phyloP scores from a whole-genome alignment of 768 basidiomycete genomes.

The Russula earlei region DNA sequence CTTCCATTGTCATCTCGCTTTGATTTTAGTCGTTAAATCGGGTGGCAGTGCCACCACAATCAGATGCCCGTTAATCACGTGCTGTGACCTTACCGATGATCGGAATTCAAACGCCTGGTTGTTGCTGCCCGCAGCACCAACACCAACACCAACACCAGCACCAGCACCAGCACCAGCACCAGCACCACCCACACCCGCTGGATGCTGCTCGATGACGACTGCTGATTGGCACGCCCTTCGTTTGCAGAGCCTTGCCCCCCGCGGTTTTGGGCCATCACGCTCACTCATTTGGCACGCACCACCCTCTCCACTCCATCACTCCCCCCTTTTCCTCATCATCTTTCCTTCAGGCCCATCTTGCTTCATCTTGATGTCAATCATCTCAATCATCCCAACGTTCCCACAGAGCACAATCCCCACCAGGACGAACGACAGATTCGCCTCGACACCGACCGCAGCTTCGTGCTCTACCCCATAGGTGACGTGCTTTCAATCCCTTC shows the following conservation, averaged over 20 bases:
- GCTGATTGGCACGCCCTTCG: conserved; percentile 42
- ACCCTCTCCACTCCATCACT: conserved; percentile 4
- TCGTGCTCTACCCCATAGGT: conserved; percentile 87
- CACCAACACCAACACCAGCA: too few species aligned
- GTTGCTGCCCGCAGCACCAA: too few species aligned
- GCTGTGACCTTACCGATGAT: not conserved
- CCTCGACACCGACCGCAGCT: conserved; percentile 87
- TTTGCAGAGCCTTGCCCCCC: conserved; percentile 39
- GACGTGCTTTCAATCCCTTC: conserved; percentile 5
- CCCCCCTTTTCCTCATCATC: conserved; percentile 21
- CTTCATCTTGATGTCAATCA: conserved; percentile 26
- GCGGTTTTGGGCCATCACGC: conserved; percentile 57
- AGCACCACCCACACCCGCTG: too few species aligned
- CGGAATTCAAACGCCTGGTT: conserved; percentile 4
- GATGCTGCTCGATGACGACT: too few species aligned
- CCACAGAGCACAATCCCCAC: conserved; percentile 31
- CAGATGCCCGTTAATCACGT: conserved; percentile 13
- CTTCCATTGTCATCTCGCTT: not conserved
- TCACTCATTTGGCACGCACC: conserved; percentile 43
- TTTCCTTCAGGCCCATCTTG: conserved; percentile 30
- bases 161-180: too few species aligned
- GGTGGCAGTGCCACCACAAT: too few species aligned
- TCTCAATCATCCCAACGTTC: not conserved
- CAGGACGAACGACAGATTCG: conserved; percentile 79
- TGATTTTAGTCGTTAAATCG: not conserved